phyloP scores from a whole-genome alignment of 306 rosid species.

The Cucurbita argyrosperma region DNA sequence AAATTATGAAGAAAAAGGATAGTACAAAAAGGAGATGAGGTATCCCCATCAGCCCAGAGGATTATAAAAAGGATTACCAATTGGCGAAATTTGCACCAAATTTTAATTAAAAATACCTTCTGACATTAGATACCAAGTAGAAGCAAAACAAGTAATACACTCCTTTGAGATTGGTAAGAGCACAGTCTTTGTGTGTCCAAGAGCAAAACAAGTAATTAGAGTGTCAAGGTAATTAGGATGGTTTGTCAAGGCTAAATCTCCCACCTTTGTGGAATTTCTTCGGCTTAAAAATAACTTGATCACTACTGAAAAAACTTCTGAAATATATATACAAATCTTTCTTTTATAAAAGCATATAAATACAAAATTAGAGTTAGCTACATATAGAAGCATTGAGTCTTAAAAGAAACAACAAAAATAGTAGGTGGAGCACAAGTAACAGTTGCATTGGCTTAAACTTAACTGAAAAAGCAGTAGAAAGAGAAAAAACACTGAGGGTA shows the following conservation, averaged over 20 bases:
- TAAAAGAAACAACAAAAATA: background rate
- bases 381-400: background rate
- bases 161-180: background rate
- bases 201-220: background rate
- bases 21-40: no score
- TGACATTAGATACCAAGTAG: background rate
- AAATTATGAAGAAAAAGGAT: no score
- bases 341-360: background rate
- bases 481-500: background rate
- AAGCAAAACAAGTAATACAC: background rate
- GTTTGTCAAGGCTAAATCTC: background rate
- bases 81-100: background rate
- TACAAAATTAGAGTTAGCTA: slow-evolving; percentile 4
- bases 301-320: background rate
- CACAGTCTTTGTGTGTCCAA: background rate
- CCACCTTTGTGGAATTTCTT: background rate
- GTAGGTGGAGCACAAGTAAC: background rate
- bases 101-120: background rate
- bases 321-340: background rate
- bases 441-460: background rate
- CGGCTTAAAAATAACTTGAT: background rate
- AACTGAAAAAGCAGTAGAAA: background rate
- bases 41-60: background rate
- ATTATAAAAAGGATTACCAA: background rate
- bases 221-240: background rate